These are phyloP conservation scores for Chloropicon primus DNA, from an alignment of 139 green algal genomes.

Conservation along the genomic window DNA sequence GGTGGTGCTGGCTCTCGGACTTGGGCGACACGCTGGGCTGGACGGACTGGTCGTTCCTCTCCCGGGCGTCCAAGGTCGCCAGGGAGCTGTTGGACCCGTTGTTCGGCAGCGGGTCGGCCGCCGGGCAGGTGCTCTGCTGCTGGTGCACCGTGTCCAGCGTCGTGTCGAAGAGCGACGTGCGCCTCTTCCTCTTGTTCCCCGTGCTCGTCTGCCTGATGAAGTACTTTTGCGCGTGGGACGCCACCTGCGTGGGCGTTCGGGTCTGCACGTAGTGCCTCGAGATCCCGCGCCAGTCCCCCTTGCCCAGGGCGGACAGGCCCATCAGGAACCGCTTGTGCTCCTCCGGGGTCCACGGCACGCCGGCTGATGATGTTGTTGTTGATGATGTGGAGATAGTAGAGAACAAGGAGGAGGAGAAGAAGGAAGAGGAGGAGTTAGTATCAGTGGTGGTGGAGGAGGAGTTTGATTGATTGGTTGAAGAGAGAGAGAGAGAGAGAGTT, in stretches of 20 bases:
- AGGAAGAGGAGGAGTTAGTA: too few relatives aligned
- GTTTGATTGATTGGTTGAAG: too few relatives aligned
- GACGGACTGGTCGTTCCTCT: background rate
- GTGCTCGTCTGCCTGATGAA: background rate
- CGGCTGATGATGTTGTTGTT: background rate
- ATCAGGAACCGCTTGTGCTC: background rate
- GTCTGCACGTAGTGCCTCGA: background rate
- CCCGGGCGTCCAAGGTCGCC: background rate
- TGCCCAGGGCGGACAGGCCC: background rate
- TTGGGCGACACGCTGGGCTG: background rate
- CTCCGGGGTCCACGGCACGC: background rate
- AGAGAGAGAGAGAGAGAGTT: too few relatives aligned
- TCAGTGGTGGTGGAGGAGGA: too few relatives aligned
- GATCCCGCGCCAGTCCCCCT: background rate
- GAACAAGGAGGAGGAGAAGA: too few relatives aligned
- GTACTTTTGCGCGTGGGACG: background rate
- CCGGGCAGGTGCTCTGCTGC: background rate
- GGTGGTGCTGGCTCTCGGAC: too few relatives aligned
- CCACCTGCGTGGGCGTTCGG: background rate
- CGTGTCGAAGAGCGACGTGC: background rate
- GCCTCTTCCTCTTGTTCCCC: background rate
- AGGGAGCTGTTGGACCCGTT: background rate
- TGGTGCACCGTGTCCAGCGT: background rate
- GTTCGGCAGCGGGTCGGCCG: too few relatives aligned
- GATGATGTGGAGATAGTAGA: too few relatives aligned